Conservation (phyloP, 306 rosid species). For the Biancaea sappan region DNA sequence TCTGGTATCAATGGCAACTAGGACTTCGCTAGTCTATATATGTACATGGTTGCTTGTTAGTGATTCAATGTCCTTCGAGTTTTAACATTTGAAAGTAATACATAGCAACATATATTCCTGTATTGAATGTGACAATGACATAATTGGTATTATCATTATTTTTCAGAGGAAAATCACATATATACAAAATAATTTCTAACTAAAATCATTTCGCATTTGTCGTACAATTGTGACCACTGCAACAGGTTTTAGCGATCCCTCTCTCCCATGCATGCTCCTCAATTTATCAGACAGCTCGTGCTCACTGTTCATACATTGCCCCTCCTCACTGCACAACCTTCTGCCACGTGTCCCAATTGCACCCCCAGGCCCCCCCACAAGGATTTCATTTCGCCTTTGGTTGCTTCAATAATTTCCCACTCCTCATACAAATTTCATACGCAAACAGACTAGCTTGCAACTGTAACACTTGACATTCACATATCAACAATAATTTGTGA, state of each 20-base stretch:
- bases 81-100: no score
- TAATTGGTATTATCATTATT: not conserved
- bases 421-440: no score
- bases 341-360: constrained; percentile 1
- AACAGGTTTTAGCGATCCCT: not conserved
- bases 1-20: no score
- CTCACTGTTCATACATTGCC: constrained; percentile 23
- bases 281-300: constrained; percentile 23
- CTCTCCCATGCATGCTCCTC: not conserved
- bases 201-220: constrained; percentile 3
- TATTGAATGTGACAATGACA: no score
- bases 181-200: no score
- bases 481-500: not conserved
- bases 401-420: not conserved
- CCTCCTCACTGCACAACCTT: not conserved
- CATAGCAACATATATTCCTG: no score
- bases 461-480: not conserved
- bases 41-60: no score
- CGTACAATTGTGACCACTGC: not conserved
- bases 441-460: not conserved
- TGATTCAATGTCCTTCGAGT: no score
- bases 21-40: no score
- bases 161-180: not conserved
- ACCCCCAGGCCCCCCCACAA: not conserved
- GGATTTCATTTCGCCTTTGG: not conserved